Evolutionary conservation across 2,329 filamentous ascomycete genomes (phyloP).

Genomic region (Verticillium dahliae): DNA sequence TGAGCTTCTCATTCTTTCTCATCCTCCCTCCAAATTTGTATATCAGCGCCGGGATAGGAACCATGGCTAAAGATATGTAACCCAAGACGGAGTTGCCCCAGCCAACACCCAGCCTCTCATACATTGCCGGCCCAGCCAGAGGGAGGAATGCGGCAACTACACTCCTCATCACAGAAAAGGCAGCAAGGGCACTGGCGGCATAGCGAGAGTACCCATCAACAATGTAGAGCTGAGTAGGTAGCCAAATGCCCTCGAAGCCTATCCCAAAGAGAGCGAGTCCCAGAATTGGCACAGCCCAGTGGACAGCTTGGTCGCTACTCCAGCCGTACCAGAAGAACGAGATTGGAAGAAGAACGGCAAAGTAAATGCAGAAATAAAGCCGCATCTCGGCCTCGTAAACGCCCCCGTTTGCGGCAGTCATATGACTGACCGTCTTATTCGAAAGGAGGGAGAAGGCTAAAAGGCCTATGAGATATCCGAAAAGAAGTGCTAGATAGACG

Average conservation of each 20-base stretch:
- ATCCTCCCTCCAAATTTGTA: conserved; percentile 36
- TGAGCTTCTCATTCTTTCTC: too few relatives aligned
- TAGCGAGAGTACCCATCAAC: conserved; percentile 53
- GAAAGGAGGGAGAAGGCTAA: conserved; percentile 33
- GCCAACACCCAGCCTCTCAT: conserved; percentile 44
- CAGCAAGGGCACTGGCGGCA: conserved; percentile 55
- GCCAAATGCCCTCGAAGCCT: conserved; percentile 24
- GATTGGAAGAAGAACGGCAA: conserved; percentile 37
- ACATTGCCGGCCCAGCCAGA: conserved; percentile 49
- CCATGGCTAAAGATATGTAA: conserved; percentile 40
- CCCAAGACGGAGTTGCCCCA: conserved; percentile 45
- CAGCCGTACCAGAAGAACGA: conserved; percentile 46
- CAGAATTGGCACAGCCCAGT: conserved; percentile 18
- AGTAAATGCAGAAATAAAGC: conserved; percentile 38
- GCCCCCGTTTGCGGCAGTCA: conserved; percentile 37
- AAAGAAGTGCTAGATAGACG: conserved; percentile 39
- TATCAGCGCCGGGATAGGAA: conserved; percentile 39
- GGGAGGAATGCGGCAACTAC: conserved; percentile 52
- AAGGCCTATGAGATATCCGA: conserved; percentile 34
- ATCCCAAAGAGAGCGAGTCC: conserved; percentile 12
- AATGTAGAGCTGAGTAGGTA: conserved; percentile 40
- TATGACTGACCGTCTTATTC: conserved; percentile 36
- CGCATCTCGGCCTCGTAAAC: conserved; percentile 29
- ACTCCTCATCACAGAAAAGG: conserved; percentile 49
- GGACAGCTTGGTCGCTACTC: conserved; percentile 30